These are phyloP conservation scores for Raffaelea ambrosiae DNA, from an alignment of 2,329 filamentous ascomycete genomes.

Conservation along the genomic window DNA sequence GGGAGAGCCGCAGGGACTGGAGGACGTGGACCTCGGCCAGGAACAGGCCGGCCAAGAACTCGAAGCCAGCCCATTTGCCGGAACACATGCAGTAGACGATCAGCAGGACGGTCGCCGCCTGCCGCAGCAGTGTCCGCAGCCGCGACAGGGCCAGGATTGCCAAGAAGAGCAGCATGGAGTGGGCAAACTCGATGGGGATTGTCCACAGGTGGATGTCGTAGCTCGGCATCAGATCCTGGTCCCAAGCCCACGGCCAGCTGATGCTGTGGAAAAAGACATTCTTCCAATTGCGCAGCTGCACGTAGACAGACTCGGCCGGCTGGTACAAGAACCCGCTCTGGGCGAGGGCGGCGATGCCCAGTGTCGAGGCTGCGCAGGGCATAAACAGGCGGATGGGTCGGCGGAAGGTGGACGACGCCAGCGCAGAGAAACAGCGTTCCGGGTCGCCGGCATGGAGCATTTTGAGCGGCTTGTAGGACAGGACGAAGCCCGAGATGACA, in stretches of 20 bases:
- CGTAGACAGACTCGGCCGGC: conserved; percentile 8
- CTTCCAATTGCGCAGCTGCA: conserved; percentile 3
- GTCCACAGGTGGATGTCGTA: conserved; percentile 30
- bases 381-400: conserved; percentile 14
- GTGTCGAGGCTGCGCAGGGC: conserved; percentile 7
- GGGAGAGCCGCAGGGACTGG: conserved; percentile 12
- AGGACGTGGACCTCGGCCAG: conserved; percentile 20
- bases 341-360: conserved; percentile 6
- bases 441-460: conserved; percentile 13
- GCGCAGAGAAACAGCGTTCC: conserved; percentile 8
- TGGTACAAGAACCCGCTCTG: neutral
- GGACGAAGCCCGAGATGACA: conserved; percentile 32
- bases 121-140: conserved; percentile 9
- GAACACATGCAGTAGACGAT: conserved; percentile 17
- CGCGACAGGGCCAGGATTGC: conserved; percentile 22
- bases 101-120: conserved; percentile 9
- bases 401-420: conserved; percentile 13
- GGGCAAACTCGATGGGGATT: conserved; percentile 26
- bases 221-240: conserved; percentile 5
- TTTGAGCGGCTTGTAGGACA: conserved; percentile 20
- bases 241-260: conserved; percentile 25
- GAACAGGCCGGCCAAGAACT: conserved; percentile 24
- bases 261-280: conserved; percentile 21
- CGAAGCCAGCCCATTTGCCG: conserved; percentile 18
- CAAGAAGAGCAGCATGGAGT: conserved; percentile 25